Evolutionary conservation across 179 eudicot genomes (phyloP), one percentile per base, ranked within the genome.

Genomic region (Carnegiea gigantea): DNA sequence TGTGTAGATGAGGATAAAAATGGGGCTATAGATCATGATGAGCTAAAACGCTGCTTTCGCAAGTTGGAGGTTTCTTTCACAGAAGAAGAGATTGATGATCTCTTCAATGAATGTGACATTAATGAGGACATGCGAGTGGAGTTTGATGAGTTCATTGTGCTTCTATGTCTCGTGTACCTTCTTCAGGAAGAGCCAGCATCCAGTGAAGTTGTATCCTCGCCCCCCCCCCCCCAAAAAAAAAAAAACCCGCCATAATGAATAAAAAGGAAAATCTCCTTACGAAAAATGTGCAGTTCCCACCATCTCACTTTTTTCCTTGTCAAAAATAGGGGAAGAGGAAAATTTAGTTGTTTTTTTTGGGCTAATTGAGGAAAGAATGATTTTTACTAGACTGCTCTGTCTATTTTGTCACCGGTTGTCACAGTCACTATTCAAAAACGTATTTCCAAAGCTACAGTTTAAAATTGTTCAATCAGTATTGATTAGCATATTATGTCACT

Each of bases 121-220:
- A 90, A 88, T 78, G 92, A 92, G n/a, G 89, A 87, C 46, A 82
- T 81, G 89, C 91, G 90, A 48, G 87, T 95, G 73, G 88, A 88
- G 71, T 95, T 92, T 92, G 92, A 88, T 73, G 99, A 94, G 82
- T 95, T 95, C 85, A 89, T 95, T 51, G 99, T 95, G 75, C 95
- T 95, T 83, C 90, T 95, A 73, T 95, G 95, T 88, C 93, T 94
- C 33, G 95, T 92, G 72, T 92, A 94, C 87, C 97, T 95, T 87
- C 91, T 95, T 75, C 90, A 91, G 86, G 89, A 92, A 76, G 91
- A 87, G 77, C 86, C 88, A 15, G 38, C 89, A 77, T 79, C 91
- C 51, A 49, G 76, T 54, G 82, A 83, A 79, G 85, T 79, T 83
- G 92, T 89, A 90, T 87, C 90, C 88, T 49, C 11, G 20, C 15